phyloP scores from a whole-genome alignment of 2,329 filamentous ascomycete species.

The Colletotrichum siamense region DNA sequence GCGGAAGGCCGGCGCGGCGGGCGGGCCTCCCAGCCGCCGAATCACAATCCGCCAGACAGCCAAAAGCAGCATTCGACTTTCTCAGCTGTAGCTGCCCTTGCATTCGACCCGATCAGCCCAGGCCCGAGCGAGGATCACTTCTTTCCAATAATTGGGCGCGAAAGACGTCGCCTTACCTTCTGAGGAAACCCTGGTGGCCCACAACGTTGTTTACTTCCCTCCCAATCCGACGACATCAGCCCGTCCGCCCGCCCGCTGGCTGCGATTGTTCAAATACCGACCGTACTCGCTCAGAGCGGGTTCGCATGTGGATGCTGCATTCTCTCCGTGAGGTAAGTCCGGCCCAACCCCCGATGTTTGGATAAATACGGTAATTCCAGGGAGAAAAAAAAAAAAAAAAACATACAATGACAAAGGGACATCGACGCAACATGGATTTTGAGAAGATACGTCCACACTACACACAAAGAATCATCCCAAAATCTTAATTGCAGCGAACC shows the following conservation, averaged over 20 bases:
- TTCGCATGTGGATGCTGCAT: not conserved
- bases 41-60: constrained; percentile 16
- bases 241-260: not conserved
- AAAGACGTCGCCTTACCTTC: not conserved
- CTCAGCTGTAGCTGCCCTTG: not conserved
- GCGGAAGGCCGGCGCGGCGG: not conserved
- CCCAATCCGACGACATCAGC: not conserved
- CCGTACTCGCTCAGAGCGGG: not conserved
- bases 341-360: not conserved
- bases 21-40: constrained; percentile 6
- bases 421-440: not conserved
- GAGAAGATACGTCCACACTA: not conserved
- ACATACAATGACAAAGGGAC: not conserved
- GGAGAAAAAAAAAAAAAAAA: constrained; percentile 1
- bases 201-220: not conserved
- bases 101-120: not conserved
- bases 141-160: not conserved
- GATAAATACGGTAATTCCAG: not conserved
- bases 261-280: not conserved
- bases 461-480: not conserved
- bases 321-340: not conserved
- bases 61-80: constrained; percentile 17
- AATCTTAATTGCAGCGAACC: not conserved
- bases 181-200: not conserved
- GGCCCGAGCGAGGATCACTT: not conserved